These are phyloP conservation scores for Zanthoxylum bungeanum DNA, from an alignment of 345 rosid genomes.

Conservation along the genomic window DNA sequence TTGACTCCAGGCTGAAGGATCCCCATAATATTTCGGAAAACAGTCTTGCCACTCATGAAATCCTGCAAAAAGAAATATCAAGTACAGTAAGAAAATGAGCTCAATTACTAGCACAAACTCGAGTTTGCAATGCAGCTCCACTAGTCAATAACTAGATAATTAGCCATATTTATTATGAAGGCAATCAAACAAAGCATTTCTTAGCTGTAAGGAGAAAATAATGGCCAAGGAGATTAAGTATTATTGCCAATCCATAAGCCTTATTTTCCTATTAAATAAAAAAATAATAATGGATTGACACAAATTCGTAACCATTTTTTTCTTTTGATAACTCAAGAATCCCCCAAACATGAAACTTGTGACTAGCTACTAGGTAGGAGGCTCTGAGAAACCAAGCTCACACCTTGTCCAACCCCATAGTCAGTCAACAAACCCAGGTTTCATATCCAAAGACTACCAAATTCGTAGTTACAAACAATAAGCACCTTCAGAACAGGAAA, in stretches of 20 bases:
- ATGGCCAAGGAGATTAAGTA: background rate
- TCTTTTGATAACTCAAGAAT: background rate
- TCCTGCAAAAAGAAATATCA: constrained; percentile 44
- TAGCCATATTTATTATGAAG: background rate
- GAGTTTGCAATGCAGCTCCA: background rate
- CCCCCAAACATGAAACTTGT: background rate
- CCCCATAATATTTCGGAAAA: constrained; percentile 80
- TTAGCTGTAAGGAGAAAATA: background rate
- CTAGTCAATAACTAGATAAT: background rate
- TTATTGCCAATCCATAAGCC: background rate
- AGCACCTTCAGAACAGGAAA: background rate
- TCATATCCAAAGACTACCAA: background rate
- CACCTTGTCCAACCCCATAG: background rate
- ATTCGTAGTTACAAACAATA: background rate
- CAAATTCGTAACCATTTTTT: background rate
- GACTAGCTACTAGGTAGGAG: background rate
- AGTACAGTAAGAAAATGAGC: constrained; percentile 1
- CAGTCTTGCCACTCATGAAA: constrained; percentile 96
- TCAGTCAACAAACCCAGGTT: background rate
- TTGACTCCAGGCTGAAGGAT: constrained; percentile 83
- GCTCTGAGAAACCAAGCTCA: background rate
- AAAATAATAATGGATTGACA: background rate
- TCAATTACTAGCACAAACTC: constrained; percentile 3
- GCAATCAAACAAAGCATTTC: constrained; percentile 1
- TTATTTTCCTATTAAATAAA: background rate